Base-by-base conservation (phyloP, 495 filamentous ascomycete species). In the Rostrohypoxylon terebratum region DNA sequence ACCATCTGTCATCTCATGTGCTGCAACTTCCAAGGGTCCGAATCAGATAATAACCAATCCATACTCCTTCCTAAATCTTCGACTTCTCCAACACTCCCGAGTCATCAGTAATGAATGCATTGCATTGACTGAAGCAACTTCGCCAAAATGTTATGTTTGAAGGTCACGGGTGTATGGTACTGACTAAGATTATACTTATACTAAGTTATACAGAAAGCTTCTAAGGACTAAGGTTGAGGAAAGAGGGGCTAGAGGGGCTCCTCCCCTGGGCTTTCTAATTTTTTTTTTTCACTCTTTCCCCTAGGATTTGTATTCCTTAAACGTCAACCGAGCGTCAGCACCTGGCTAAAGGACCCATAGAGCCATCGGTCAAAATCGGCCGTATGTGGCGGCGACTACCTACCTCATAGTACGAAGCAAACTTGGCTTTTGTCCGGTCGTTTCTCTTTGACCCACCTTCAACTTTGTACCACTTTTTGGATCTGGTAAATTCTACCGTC, bases 321-420 rank as follows among this genome's bases (percentile, higher is more conserved):
- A 31, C 65, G 71, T 66, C 71, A 73, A 73, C 71, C 66, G 62
- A 73, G 61, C 64, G 70, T 73, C 70, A 72, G 70, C 65, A 61
- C 38, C 38, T 42, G 38, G 38, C 4, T 14, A 42, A 42, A 62
- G 57, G 40, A 6, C 38, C 44, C 45, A 45, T 65, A 51, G 14
- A 25, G 9, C 48, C 55, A 62, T 73, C 71, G 71, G 71, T 69
- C 65, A 66, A 73, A 69, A 69, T 69, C 71, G 71, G 71, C 66
- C 42, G 34, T 58, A 34, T 55, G 50, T 66, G 45, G 38, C 59
- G 68, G 61, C 68, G 61, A 28, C 45, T 55, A 45, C 38, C 13
- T 42, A 21, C 16, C 45, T 21, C 18, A 9, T 38, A 45, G 42
- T 48, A 20, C 23, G 28, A n/a, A 50, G 16, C 63, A 72, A 72